Conservation (phyloP, 495 filamentous ascomycete species). For the Neurospora sp. region DNA sequence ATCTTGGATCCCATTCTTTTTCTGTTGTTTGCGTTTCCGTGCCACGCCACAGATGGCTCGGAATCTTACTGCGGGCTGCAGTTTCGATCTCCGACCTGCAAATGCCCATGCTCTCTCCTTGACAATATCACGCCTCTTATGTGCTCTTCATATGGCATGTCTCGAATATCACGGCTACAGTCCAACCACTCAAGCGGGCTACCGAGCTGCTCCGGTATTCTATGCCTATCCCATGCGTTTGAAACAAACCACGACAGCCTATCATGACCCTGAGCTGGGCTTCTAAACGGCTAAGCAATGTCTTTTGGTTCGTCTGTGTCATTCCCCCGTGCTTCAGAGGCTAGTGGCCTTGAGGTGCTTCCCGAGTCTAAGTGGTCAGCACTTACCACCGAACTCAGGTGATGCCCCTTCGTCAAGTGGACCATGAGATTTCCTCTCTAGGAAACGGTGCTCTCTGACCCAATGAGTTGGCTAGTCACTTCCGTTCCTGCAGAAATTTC, state of each 20-base stretch:
- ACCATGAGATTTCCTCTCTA: neutral
- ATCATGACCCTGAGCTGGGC: neutral
- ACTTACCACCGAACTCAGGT: neutral
- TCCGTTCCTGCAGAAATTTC: neutral
- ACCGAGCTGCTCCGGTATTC: neutral
- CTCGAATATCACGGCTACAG: neutral
- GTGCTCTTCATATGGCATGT: neutral
- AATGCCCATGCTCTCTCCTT: neutral
- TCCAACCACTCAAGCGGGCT: neutral
- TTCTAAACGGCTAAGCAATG: neutral
- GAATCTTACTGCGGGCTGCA: neutral
- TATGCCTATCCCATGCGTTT: neutral
- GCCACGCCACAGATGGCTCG: neutral
- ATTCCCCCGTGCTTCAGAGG: neutral
- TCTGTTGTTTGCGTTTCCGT: neutral
- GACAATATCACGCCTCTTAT: neutral
- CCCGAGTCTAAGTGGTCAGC: neutral
- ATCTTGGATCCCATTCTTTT: neutral
- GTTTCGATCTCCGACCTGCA: neutral
- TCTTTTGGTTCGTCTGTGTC: neutral
- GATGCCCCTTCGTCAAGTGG: neutral
- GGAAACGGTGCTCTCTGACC: neutral
- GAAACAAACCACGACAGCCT: neutral
- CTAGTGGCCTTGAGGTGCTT: neutral
- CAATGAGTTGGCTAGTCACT: neutral